Conservation (phyloP, 1,284 basidiomycete species). For the Ustilago nuda region DNA sequence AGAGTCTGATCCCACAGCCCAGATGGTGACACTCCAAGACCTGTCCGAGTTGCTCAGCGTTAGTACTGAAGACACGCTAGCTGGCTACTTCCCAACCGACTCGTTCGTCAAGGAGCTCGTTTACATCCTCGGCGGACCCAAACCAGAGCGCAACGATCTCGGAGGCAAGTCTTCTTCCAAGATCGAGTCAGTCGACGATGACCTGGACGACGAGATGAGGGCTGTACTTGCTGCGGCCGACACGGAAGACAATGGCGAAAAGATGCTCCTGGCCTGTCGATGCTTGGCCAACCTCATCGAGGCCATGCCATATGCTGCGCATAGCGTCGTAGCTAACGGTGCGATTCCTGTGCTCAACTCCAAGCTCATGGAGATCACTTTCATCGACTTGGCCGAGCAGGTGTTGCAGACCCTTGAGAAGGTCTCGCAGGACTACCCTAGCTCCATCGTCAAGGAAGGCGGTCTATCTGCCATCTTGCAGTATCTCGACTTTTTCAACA, state of each 20-base stretch:
- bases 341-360: constrained; percentile 64
- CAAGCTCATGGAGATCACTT: constrained; percentile 67
- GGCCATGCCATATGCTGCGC: constrained; percentile 67
- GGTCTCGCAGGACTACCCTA: constrained; percentile 62
- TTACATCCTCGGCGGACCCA: constrained; percentile 84
- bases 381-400: constrained; percentile 69
- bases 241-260: constrained; percentile 61
- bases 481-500: constrained; percentile 69
- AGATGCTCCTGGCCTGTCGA: constrained; percentile 66
- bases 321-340: constrained; percentile 59
- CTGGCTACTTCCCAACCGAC: constrained; percentile 92
- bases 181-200: constrained; percentile 27
- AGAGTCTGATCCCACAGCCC: constrained; percentile 75
- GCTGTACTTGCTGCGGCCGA: constrained; percentile 52
- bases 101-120: constrained; percentile 92
- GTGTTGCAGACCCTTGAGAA: constrained; percentile 68
- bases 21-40: constrained; percentile 87
- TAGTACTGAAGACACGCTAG: constrained; percentile 95
- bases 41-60: constrained; percentile 94
- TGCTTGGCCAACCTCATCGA: constrained; percentile 69
- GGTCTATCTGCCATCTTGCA: constrained; percentile 66
- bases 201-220: constrained; percentile 48
- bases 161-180: constrained; percentile 25
- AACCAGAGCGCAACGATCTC: constrained; percentile 48
- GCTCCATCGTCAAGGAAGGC: constrained; percentile 65